A percentile compares a stretch with the other conserved stretches of the same genome.
phyloP scores from a whole-genome alignment of 2,329 filamentous ascomycete species.

The Talaromyces sp. region DNA sequence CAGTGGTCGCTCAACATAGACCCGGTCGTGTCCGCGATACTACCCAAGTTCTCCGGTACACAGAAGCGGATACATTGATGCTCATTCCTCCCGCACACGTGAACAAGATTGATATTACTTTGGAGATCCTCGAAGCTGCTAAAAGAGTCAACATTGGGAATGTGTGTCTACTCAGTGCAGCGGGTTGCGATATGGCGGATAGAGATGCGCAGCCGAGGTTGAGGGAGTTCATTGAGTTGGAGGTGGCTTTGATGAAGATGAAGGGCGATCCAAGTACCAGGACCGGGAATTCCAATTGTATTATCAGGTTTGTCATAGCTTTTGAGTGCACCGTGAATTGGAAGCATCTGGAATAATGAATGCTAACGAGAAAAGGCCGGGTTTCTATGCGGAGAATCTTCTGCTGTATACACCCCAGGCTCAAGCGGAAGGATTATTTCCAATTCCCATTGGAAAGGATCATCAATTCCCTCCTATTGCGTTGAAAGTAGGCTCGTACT shows the following conservation, averaged over 20 bases:
- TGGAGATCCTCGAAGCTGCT: slow-evolving; percentile 48
- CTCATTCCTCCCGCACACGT: slow-evolving; percentile 50
- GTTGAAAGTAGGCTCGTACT: slow-evolving; percentile 40
- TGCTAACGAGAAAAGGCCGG: slow-evolving; percentile 37
- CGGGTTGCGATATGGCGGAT: slow-evolving; percentile 53
- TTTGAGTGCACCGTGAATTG: not conserved
- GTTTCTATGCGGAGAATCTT: slow-evolving; percentile 56
- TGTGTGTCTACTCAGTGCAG: slow-evolving; percentile 50
- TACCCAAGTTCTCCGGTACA: slow-evolving; percentile 42
- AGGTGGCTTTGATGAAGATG: slow-evolving; percentile 42
- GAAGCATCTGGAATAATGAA: too few species aligned
- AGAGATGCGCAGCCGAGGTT: slow-evolving; percentile 50
- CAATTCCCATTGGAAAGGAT: slow-evolving; percentile 48
- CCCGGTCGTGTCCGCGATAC: slow-evolving; percentile 44
- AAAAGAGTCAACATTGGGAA: slow-evolving; percentile 49
- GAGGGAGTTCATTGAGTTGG: slow-evolving; percentile 54
- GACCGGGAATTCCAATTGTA: slow-evolving; percentile 46
- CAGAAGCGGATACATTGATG: slow-evolving; percentile 50
- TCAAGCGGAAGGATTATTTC: slow-evolving; percentile 46
- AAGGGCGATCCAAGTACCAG: slow-evolving; percentile 46
- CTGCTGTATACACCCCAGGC: slow-evolving; percentile 50
- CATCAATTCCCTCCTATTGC: slow-evolving; percentile 55
- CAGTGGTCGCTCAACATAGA: slow-evolving; percentile 44
- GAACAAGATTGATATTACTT: slow-evolving; percentile 49
- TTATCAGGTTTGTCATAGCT: slow-evolving; percentile 45